phyloP scores from a whole-genome alignment of 495 filamentous ascomycete genomes.

The Sordaria brevicollis region DNA sequence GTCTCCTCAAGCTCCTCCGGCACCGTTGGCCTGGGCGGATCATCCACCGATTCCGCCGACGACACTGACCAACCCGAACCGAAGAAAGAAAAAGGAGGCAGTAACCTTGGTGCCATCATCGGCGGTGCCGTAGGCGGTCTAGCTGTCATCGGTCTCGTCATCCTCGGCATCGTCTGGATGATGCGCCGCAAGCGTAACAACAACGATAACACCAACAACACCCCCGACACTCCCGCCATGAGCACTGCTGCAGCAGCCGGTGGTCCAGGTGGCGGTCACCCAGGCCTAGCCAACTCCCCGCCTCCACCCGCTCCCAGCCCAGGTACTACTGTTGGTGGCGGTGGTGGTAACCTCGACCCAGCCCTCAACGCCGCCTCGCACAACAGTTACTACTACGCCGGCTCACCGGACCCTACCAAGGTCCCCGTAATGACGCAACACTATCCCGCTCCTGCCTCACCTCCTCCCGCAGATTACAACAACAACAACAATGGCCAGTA shows the following conservation, averaged over 20 bases:
- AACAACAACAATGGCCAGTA: neutral
- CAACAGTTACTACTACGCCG: neutral
- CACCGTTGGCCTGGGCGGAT: neutral
- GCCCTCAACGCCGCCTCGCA: neutral
- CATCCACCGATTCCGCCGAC: neutral
- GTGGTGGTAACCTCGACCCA: neutral
- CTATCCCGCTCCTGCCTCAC: neutral
- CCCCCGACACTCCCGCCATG: neutral
- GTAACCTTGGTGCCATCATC: conserved; percentile 32
- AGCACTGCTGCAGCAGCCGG: neutral
- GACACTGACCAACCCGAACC: neutral
- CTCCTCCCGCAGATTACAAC: neutral
- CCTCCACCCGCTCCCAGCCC: neutral
- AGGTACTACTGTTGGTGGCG: too few relatives aligned
- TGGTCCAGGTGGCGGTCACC: neutral
- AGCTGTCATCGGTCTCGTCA: conserved; percentile 30
- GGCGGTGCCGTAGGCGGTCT: conserved; percentile 41
- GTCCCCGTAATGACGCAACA: neutral
- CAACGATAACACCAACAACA: neutral
- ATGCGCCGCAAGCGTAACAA: conserved; percentile 20
- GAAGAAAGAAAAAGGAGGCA: conserved; percentile 12
- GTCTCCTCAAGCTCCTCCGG: neutral
- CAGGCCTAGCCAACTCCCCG: neutral
- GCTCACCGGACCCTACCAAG: neutral
- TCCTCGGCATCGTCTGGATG: conserved; percentile 28